phyloP scores from a whole-genome alignment of 2,329 filamentous ascomycete genomes.

The Lojkania enalia region DNA sequence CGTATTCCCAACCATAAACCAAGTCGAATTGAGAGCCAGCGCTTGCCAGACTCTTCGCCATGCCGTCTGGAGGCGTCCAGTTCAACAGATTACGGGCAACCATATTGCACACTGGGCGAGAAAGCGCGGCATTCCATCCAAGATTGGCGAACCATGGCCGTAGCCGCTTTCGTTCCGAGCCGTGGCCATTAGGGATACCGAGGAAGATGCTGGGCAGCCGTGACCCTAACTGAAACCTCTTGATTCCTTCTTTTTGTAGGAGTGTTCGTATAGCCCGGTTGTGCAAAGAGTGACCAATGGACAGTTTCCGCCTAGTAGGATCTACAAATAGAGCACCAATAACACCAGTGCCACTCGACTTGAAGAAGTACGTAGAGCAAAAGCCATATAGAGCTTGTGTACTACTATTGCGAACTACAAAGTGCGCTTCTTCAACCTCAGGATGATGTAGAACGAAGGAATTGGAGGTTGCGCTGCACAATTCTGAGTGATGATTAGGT shows the following conservation, averaged over 20 bases:
- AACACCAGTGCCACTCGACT: slow-evolving; percentile 69
- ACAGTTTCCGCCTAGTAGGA: slow-evolving; percentile 80
- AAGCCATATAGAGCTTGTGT: slow-evolving; percentile 91
- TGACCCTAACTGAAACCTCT: slow-evolving; percentile 79
- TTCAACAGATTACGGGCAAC: slow-evolving; percentile 69
- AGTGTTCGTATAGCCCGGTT: slow-evolving; percentile 79
- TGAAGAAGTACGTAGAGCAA: slow-evolving; percentile 82
- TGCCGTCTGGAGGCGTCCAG: slow-evolving; percentile 77
- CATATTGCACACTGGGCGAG: slow-evolving; percentile 70
- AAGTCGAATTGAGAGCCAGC: slow-evolving; percentile 80
- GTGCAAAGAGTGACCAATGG: slow-evolving; percentile 87
- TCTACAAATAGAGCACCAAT: slow-evolving; percentile 90
- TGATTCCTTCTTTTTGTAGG: slow-evolving; percentile 70
- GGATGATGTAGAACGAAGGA: slow-evolving; percentile 75
- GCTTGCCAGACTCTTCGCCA: slow-evolving; percentile 72
- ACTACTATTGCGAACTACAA: slow-evolving; percentile 91
- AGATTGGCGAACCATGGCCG: slow-evolving; percentile 86
- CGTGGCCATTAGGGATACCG: slow-evolving; percentile 74
- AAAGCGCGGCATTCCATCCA: slow-evolving; percentile 78
- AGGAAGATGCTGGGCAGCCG: slow-evolving; percentile 83
- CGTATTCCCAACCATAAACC: slow-evolving; percentile 77
- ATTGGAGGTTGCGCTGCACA: slow-evolving; percentile 69
- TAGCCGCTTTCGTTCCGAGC: slow-evolving; percentile 61
- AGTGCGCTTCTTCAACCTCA: slow-evolving; percentile 78
- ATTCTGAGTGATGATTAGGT: slow-evolving; percentile 68